phyloP scores from a whole-genome alignment of 164 flowering plant genomes.

The Liquidambar formosana region DNA sequence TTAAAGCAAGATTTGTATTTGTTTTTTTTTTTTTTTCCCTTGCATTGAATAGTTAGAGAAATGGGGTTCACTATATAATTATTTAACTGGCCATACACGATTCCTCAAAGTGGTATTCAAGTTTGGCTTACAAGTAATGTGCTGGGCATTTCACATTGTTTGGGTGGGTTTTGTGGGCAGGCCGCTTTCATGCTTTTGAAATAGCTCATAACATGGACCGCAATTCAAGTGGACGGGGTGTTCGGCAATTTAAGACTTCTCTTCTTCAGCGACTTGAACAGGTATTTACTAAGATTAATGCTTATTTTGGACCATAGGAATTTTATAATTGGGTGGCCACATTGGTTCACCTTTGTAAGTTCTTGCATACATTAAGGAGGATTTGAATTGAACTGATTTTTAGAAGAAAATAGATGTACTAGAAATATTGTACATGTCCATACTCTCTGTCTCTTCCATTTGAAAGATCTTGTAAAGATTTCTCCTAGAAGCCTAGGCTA shows the following conservation, averaged over 20 bases:
- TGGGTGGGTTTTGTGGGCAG: conserved; percentile 30
- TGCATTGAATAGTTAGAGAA: not conserved
- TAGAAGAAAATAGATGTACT: not conserved
- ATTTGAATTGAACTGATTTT: conserved; percentile 4
- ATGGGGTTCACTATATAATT: not conserved
- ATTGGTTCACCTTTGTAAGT: not conserved
- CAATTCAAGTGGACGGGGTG: conserved; percentile 76
- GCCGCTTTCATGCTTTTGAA: conserved; percentile 84
- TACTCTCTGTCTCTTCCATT: no score
- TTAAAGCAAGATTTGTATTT: no score
- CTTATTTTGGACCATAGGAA: not conserved
- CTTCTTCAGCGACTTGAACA: conserved; percentile 81
- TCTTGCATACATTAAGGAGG: not conserved
- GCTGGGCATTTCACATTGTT: not conserved
- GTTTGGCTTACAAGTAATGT: not conserved
- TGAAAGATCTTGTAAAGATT: no score
- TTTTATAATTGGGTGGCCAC: not conserved
- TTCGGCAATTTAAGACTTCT: conserved; percentile 79
- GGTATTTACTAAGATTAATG: conserved; percentile 30
- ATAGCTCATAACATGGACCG: conserved; percentile 70
- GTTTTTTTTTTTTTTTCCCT: not conserved
- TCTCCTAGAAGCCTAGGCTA: no score
- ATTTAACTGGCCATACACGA: not conserved
- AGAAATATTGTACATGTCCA: no score
- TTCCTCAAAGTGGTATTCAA: not conserved